phyloP scores from a whole-genome alignment of 768 basidiomycete species.

The Termitomyces sp. region DNA sequence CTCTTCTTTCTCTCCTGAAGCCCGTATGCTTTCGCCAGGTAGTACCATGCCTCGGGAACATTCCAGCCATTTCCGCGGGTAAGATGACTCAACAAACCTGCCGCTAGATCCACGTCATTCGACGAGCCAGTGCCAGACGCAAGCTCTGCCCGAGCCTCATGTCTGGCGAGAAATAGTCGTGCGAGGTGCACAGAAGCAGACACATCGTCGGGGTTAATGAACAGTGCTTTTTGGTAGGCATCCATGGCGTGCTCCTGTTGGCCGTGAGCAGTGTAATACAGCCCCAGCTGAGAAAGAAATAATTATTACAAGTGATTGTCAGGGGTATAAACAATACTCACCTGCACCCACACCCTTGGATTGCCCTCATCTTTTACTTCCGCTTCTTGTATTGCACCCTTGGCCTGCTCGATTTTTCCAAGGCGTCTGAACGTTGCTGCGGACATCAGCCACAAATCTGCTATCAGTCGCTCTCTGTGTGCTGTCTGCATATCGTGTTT shows the following conservation, averaged over 20 bases:
- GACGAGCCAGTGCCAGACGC: conserved; percentile 2
- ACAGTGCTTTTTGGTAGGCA: conserved; percentile 84
- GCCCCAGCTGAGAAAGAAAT: conserved; percentile 51
- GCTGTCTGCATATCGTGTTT: conserved; percentile 41
- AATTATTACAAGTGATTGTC: not conserved
- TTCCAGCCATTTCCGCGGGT: conserved; percentile 87
- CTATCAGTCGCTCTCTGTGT: conserved; percentile 67
- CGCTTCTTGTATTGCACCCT: conserved; percentile 91
- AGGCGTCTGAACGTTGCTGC: conserved; percentile 90
- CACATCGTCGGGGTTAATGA: conserved; percentile 77
- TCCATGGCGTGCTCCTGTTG: conserved; percentile 62
- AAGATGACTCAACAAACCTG: conserved; percentile 71
- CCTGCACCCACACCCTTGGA: conserved; percentile 93
- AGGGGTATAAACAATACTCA: conserved; percentile 23
- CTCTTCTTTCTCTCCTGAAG: conserved; percentile 24
- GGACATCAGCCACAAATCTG: conserved; percentile 89
- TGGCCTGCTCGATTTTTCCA: conserved; percentile 87
- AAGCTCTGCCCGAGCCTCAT: conserved; percentile 26
- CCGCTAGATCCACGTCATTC: conserved; percentile 69
- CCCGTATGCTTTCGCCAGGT: conserved; percentile 77
- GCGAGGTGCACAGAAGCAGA: conserved; percentile 77
- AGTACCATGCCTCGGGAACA: conserved; percentile 93
- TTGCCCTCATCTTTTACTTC: conserved; percentile 86
- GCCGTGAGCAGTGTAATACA: conserved; percentile 63
- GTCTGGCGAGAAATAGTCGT: conserved; percentile 56